These are phyloP conservation scores for Populus nigra DNA, from an alignment of 345 rosid genomes.

Conservation along the genomic window DNA sequence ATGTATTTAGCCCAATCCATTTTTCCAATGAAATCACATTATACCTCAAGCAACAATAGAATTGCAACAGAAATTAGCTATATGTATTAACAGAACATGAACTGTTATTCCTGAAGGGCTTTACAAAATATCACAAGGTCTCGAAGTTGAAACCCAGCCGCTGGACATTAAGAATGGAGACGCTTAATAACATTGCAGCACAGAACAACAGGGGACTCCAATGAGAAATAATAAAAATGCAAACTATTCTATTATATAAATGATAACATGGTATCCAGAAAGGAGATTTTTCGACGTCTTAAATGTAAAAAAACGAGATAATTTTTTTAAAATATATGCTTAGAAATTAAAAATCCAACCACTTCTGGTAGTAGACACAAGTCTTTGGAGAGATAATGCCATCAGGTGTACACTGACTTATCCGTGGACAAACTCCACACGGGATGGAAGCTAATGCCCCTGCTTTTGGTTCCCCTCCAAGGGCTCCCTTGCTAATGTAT, in stretches of 20 bases:
- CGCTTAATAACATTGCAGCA: not conserved
- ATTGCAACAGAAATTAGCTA: not conserved
- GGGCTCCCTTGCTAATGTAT: conserved; percentile 23
- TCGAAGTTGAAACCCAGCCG: no score
- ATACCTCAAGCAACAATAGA: not conserved
- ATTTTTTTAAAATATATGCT: not conserved
- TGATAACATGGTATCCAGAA: not conserved
- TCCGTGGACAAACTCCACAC: conserved; percentile 78
- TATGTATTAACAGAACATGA: not conserved
- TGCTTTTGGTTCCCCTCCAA: conserved; percentile 36
- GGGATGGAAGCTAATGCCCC: conserved; percentile 71
- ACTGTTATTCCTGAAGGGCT: not conserved
- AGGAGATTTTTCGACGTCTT: not conserved
- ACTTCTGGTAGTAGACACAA: conserved; percentile 61
- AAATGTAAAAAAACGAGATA: not conserved
- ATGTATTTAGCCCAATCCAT: not conserved
- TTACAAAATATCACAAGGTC: no score
- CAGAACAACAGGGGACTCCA: not conserved
- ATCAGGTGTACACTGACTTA: conserved; percentile 56
- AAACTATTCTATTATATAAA: not conserved
- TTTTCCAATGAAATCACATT: not conserved
- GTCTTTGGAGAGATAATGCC: conserved; percentile 62
- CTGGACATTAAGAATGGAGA: not conserved
- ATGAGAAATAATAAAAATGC: not conserved
- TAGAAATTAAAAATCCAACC: conserved; percentile 61